Percentiles rank a stretch among this genome's conserved stretches.
Evolutionary conservation across 164 flowering plant species (phyloP).

Genomic region (Nelumbo lutea): DNA sequence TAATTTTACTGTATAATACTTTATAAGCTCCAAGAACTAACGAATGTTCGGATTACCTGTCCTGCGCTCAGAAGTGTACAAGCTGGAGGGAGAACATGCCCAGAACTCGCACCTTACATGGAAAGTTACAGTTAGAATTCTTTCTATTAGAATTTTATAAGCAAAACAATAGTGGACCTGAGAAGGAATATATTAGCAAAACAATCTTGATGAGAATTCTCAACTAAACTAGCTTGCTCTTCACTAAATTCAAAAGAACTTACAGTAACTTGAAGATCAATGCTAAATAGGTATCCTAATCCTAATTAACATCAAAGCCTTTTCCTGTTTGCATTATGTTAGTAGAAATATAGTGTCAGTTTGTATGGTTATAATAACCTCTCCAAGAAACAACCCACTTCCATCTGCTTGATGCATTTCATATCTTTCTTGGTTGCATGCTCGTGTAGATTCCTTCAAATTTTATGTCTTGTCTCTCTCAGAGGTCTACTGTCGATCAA

Average conservation of each 20-base stretch:
- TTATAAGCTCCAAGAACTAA: neutral
- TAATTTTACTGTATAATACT: too few relatives aligned
- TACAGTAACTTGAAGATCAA: neutral
- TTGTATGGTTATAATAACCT: too few relatives aligned
- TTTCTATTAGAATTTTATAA: neutral
- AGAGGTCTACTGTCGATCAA: too few relatives aligned
- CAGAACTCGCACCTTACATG: slow-evolving; percentile 41
- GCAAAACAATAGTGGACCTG: neutral
- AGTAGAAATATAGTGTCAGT: neutral
- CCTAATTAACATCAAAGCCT: neutral
- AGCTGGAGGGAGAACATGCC: slow-evolving; percentile 40
- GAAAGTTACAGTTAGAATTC: neutral
- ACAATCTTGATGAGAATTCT: neutral
- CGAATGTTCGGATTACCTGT: slow-evolving; percentile 43
- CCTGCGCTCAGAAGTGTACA: slow-evolving; percentile 76
- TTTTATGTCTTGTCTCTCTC: too few relatives aligned
- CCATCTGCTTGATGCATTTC: too few relatives aligned
- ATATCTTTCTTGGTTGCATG: too few relatives aligned
- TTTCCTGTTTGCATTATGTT: neutral
- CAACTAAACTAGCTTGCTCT: neutral
- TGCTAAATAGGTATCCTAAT: neutral
- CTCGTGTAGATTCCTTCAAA: too few relatives aligned
- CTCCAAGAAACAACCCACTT: too few relatives aligned
- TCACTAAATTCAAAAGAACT: slow-evolving; percentile 1
- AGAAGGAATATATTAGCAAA: neutral